phyloP scores from a whole-genome alignment of 1,284 basidiomycete species.

The Phellopilus nigrolimitatus region DNA sequence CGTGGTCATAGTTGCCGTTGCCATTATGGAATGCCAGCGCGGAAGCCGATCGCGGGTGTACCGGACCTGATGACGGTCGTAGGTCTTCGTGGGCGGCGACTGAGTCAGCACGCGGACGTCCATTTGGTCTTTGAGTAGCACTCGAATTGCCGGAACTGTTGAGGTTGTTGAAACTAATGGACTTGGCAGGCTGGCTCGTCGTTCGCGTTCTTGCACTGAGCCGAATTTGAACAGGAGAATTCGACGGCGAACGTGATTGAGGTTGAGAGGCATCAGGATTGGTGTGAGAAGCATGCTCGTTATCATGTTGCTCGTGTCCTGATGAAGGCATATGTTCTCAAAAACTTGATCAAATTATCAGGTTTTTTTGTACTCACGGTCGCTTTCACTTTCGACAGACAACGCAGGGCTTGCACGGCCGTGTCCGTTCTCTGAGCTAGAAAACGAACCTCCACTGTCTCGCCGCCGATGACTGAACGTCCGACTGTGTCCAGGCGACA shows the following conservation, averaged over 20 bases:
- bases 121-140: conserved; percentile 5
- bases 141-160: conserved; percentile 3
- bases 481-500: conserved; percentile 5
- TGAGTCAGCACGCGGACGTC: conserved; percentile 8
- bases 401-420: conserved; percentile 2
- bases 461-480: conserved; percentile 1
- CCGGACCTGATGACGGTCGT: conserved; percentile 22
- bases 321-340: not conserved
- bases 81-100: conserved; percentile 22
- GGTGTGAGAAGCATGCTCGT: not conserved
- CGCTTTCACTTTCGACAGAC: conserved; percentile 2
- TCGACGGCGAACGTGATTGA: not conserved
- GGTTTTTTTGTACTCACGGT: conserved; percentile 2
- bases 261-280: not conserved
- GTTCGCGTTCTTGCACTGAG: conserved; percentile 9
- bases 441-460: conserved; percentile 5
- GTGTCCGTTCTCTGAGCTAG: conserved; percentile 7
- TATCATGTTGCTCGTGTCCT: not conserved
- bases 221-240: conserved; percentile 9
- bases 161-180: not conserved
- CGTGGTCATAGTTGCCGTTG: not conserved
- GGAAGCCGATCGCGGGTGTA: conserved; percentile 1
- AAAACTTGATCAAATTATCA: not conserved
- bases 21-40: not conserved
- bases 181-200: conserved; percentile 9